These are phyloP conservation scores for Rosa rugosa DNA, from an alignment of 306 rosid species.

Conservation along the genomic window DNA sequence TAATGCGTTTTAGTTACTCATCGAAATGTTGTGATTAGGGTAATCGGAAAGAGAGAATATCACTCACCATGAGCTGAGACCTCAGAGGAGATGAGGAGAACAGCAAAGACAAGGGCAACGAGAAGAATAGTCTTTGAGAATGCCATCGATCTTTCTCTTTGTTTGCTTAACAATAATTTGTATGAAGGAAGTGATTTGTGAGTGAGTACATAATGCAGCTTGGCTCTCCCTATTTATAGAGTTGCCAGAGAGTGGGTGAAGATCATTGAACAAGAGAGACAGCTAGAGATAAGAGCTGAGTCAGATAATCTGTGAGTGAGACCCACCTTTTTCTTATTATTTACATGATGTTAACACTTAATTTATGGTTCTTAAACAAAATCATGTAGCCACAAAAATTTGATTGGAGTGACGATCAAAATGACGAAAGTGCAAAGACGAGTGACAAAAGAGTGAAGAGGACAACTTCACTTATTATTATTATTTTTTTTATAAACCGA, in stretches of 20 bases:
- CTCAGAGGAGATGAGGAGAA: constrained; percentile 16
- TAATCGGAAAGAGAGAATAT: neutral
- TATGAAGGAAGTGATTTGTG: neutral
- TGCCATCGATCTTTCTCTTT: constrained; percentile 12
- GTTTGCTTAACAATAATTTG: no score
- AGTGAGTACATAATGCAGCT: neutral
- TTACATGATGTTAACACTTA: neutral
- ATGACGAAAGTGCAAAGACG: neutral
- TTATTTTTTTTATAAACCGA: no score
- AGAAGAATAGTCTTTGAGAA: constrained; percentile 17
- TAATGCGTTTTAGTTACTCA: neutral
- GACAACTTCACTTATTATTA: no score
- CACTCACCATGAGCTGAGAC: constrained; percentile 14
- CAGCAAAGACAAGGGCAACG: constrained; percentile 15
- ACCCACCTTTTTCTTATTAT: neutral
- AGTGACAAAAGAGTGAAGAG: neutral
- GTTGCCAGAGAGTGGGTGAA: neutral
- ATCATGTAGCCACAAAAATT: neutral
- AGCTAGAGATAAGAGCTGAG: neutral
- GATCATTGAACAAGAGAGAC: neutral
- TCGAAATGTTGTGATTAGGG: neutral
- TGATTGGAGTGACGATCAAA: neutral
- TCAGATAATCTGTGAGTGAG: neutral
- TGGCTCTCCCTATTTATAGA: constrained; percentile 13
- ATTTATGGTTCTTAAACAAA: neutral